Evolutionary conservation across 2,329 filamentous ascomycete species (phyloP).

Genomic region (Rosellinia necatrix): DNA sequence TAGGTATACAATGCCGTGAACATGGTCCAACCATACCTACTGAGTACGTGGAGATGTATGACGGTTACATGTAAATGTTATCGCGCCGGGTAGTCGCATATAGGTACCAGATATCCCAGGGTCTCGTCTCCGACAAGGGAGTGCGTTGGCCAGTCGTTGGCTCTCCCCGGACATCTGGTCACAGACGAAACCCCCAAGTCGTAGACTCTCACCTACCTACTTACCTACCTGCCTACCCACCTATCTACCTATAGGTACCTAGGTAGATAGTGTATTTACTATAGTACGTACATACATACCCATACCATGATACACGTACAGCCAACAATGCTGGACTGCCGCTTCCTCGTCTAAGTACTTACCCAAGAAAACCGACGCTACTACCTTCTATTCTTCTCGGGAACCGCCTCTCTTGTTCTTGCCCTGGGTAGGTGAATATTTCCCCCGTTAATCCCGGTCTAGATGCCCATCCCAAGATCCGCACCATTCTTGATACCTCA

Average conservation of each 20-base stretch:
- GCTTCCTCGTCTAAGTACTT: neutral
- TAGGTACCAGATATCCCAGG: neutral
- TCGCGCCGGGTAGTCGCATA: neutral
- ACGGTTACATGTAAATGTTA: neutral
- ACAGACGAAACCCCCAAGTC: too few relatives aligned
- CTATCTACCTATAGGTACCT: too few relatives aligned
- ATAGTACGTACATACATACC: too few relatives aligned
- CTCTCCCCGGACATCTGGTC: neutral
- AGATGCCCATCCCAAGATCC: slow-evolving; percentile 11
- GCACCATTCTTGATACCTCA: slow-evolving; percentile 1
- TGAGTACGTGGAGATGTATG: neutral
- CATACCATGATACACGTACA: neutral
- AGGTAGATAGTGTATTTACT: too few relatives aligned
- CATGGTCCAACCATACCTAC: neutral
- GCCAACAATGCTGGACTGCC: neutral
- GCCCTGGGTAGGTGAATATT: slow-evolving; percentile 14
- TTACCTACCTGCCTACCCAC: too few relatives aligned
- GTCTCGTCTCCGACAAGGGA: too few relatives aligned
- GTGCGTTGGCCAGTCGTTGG: too few relatives aligned
- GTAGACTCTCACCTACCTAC: too few relatives aligned
- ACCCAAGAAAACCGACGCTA: too few relatives aligned
- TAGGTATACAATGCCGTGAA: neutral
- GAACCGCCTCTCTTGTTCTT: slow-evolving; percentile 2
- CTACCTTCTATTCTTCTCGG: slow-evolving; percentile 4
- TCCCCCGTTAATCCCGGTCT: slow-evolving; percentile 18